Evolutionary conservation across 2,329 filamentous ascomycete species (phyloP).

Genomic region (Ceratocystis huliohia): DNA sequence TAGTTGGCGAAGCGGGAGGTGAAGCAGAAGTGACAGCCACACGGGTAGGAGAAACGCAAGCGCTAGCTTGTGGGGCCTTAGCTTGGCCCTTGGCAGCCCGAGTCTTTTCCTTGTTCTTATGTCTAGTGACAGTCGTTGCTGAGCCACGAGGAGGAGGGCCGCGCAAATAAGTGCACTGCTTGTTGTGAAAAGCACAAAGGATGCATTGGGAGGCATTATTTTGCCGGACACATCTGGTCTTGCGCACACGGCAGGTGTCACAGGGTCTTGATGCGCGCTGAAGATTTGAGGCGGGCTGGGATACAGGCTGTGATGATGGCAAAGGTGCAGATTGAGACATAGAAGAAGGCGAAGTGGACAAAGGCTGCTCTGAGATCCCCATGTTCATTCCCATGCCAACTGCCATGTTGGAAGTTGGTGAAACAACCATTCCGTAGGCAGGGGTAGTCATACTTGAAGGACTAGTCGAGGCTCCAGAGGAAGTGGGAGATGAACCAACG

Average conservation of each 20-base stretch:
- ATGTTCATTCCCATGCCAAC: conserved; percentile 13
- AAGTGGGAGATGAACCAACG: neutral
- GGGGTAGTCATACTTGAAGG: neutral
- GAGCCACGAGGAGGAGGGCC: conserved; percentile 27
- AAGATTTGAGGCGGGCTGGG: conserved; percentile 4
- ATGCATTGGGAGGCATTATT: conserved; percentile 47
- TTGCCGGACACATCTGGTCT: conserved; percentile 53
- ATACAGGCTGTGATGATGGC: neutral
- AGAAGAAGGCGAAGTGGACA: conserved; percentile 10
- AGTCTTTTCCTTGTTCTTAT: conserved; percentile 23
- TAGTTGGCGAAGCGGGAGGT: neutral
- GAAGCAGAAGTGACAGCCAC: neutral
- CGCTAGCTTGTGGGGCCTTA: conserved; percentile 17
- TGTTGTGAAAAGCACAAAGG: conserved; percentile 53
- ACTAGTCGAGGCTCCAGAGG: neutral
- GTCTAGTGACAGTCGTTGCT: conserved; percentile 25
- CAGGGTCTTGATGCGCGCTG: conserved; percentile 34
- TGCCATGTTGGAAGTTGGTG: neutral
- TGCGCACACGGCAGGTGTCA: conserved; percentile 53
- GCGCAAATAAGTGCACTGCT: conserved; percentile 52
- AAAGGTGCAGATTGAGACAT: conserved; percentile 4
- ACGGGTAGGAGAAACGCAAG: conserved; percentile 9
- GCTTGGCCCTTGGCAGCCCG: conserved; percentile 9
- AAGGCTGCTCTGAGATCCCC: neutral
- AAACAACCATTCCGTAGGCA: neutral